Conservation (phyloP, 495 filamentous ascomycete genomes). For the Lasiosphaeria ovina region DNA sequence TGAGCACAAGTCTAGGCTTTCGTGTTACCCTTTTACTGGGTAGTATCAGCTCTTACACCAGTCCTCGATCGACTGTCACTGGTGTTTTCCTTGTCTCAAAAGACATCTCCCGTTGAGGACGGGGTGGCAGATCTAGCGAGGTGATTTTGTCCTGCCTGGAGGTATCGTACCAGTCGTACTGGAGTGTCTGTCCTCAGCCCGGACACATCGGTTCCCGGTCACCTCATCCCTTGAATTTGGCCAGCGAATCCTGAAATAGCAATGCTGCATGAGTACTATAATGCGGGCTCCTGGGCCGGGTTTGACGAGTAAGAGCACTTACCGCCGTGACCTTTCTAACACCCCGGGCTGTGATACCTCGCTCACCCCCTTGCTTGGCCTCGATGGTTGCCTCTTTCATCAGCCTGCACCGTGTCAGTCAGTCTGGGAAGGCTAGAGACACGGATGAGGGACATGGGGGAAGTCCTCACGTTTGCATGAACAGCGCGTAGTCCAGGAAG, state of each 20-base stretch:
- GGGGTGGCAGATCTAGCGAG: too few relatives aligned
- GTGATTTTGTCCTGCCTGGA: too few relatives aligned
- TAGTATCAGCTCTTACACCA: too few relatives aligned
- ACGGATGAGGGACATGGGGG: neutral
- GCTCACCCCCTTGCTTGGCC: constrained; percentile 70
- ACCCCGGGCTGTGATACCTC: constrained; percentile 66
- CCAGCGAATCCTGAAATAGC: constrained; percentile 58
- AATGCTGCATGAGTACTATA: constrained; percentile 11
- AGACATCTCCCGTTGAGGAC: too few relatives aligned
- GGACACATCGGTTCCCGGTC: too few relatives aligned
- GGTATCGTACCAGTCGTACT: too few relatives aligned
- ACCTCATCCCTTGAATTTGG: constrained; percentile 72
- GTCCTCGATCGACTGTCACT: too few relatives aligned
- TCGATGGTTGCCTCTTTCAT: constrained; percentile 81
- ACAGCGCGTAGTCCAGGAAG: constrained; percentile 85
- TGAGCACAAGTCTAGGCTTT: too few relatives aligned
- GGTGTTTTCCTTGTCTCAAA: too few relatives aligned
- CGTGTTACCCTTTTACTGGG: too few relatives aligned
- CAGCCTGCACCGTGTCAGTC: constrained; percentile 52
- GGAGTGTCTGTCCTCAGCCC: neutral
- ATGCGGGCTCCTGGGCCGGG: constrained; percentile 1
- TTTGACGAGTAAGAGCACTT: constrained; percentile 26
- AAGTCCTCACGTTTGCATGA: constrained; percentile 73
- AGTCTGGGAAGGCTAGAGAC: neutral
- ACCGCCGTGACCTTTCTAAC: constrained; percentile 78